A percentile compares a stretch with the other conserved stretches of the same genome.
These are phyloP conservation scores for Davidsoniella australis DNA, from an alignment of 2,329 filamentous ascomycete species.

Conservation along the genomic window DNA sequence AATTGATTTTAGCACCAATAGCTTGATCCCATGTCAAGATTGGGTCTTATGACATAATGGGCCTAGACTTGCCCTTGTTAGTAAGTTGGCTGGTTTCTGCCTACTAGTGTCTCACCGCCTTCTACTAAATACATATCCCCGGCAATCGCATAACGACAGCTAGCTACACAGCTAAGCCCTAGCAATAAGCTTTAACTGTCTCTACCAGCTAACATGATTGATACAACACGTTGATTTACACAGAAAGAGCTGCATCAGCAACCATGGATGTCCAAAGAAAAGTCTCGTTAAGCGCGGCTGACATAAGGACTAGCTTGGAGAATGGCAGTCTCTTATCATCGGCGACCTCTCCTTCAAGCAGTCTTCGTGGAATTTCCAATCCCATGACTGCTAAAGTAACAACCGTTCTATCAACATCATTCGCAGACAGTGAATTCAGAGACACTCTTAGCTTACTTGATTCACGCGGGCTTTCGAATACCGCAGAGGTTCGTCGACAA, in stretches of 20 bases:
- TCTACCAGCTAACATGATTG: no score
- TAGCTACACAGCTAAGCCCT: no score
- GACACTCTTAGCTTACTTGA: slow-evolving; percentile 70
- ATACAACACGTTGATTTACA: no score
- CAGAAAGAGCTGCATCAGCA: background rate
- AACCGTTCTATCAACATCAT: slow-evolving; percentile 75
- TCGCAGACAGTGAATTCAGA: slow-evolving; percentile 80
- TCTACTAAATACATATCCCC: background rate
- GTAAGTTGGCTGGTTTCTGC: background rate
- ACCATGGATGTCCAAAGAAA: slow-evolving; percentile 7
- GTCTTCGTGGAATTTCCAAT: slow-evolving; percentile 18
- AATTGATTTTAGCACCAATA: no score
- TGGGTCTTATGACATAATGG: slow-evolving; percentile 5
- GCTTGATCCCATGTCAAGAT: no score
- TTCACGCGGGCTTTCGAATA: slow-evolving; percentile 52
- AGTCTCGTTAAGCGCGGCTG: background rate
- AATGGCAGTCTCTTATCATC: slow-evolving; percentile 13
- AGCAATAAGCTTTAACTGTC: no score
- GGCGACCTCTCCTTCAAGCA: slow-evolving; percentile 19
- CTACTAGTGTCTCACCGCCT: background rate
- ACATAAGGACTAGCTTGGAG: background rate
- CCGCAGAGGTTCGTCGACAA: slow-evolving; percentile 59
- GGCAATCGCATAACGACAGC: background rate
- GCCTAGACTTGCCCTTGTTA: background rate
- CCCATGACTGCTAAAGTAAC: slow-evolving; percentile 70